Conservation (phyloP, 2,329 filamentous ascomycete genomes). For the Fusarium tanahbumbuense region DNA sequence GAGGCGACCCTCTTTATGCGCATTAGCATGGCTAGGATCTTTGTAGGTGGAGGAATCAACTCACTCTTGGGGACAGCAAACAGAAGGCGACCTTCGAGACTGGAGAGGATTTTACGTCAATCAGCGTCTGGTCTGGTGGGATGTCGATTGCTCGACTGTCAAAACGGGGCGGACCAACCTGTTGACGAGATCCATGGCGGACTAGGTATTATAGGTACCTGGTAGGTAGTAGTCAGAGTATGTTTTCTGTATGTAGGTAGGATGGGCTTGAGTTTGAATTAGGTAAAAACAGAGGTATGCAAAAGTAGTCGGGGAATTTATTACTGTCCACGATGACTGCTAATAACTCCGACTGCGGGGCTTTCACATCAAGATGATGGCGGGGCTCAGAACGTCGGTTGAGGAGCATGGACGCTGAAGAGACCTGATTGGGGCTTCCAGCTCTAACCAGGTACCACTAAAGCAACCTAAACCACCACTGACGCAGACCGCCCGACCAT, state of each 20-base stretch:
- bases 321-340: constrained; percentile 39
- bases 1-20: constrained; percentile 82
- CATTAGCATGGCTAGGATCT: constrained; percentile 21
- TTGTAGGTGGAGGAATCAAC: constrained; percentile 52
- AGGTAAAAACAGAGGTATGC: constrained; percentile 15
- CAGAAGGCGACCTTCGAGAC: constrained; percentile 90
- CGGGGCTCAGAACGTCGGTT: constrained; percentile 33
- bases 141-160: constrained; percentile 1
- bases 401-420: constrained; percentile 18
- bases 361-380: constrained; percentile 38
- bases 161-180: constrained; percentile 55
- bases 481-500: constrained; percentile 19
- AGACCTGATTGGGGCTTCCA: constrained; percentile 27
- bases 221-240: constrained; percentile 1
- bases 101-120: constrained; percentile 52
- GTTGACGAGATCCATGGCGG: constrained; percentile 65
- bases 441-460: constrained; percentile 30
- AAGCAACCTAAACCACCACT: constrained; percentile 13
- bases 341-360: constrained; percentile 46
- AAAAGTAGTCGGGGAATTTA: constrained; percentile 39
- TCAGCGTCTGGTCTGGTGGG: constrained; percentile 26
- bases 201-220: constrained; percentile 7
- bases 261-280: constrained; percentile 16
- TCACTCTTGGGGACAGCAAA: constrained; percentile 99
- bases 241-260: not conserved